A percentile compares a stretch with the other conserved stretches of the same genome.
phyloP scores from a whole-genome alignment of 306 rosid genomes.

The Bauhinia variegata region DNA sequence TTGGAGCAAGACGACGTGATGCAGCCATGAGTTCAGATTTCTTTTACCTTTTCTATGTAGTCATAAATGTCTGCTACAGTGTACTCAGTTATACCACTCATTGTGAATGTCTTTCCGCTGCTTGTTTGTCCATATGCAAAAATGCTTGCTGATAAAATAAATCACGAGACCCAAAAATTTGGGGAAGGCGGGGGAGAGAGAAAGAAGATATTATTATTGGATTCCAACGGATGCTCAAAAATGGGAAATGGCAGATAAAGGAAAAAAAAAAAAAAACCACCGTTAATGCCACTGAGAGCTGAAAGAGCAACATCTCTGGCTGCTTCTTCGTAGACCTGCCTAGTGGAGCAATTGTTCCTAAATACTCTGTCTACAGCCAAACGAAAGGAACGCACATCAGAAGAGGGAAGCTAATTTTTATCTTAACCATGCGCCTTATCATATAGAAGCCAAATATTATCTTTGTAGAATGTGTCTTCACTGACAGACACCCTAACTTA shows the following conservation, averaged over 20 bases:
- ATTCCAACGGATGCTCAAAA: constrained; percentile 31
- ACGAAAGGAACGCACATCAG: constrained; percentile 33
- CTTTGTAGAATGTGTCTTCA: constrained; percentile 22
- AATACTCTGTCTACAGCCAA: constrained; percentile 76
- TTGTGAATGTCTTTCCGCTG: constrained; percentile 96
- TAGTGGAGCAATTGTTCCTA: constrained; percentile 74
- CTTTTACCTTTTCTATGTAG: constrained; percentile 67
- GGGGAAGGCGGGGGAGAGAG: not conserved
- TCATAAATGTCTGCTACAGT: constrained; percentile 79
- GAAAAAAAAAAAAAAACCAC: constrained; percentile 68
- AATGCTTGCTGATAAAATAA: constrained; percentile 73
- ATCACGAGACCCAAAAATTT: constrained; percentile 34
- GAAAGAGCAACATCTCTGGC: constrained; percentile 94
- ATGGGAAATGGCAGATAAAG: constrained; percentile 27
- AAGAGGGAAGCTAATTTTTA: constrained; percentile 31
- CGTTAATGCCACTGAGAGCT: constrained; percentile 85
- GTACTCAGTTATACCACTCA: constrained; percentile 85
- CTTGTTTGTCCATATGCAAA: constrained; percentile 99
- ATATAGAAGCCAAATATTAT: constrained; percentile 19
- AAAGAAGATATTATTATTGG: constrained; percentile 16
- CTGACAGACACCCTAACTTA: not conserved
- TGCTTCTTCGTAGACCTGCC: constrained; percentile 86
- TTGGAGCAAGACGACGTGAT: constrained; percentile 30
- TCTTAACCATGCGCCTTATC: constrained; percentile 24
- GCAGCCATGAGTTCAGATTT: constrained; percentile 9